Base-by-base conservation (phyloP, 2,329 filamentous ascomycete genomes). In the Colletotrichum cordylinicola region DNA sequence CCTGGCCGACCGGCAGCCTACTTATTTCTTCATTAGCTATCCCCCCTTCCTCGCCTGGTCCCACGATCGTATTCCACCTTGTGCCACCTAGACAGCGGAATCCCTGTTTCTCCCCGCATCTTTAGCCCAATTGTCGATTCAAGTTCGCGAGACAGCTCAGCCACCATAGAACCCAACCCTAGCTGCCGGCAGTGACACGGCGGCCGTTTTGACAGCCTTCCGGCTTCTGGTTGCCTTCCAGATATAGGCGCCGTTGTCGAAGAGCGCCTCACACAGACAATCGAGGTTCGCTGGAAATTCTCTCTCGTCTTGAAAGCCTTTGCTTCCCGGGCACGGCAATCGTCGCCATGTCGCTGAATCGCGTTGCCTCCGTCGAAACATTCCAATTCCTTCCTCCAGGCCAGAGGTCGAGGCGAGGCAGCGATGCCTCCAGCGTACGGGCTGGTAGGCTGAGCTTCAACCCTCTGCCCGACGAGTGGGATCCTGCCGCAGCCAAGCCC, bases 401-500 rank as follows among this genome's bases (percentile, higher is more conserved):
- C 37, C 82, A 81, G 37, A 80, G 82, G 52, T 85, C 86, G 4
- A 82, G 87, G 64, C 84, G 87, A 56, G 85, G 83, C 60, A 87
- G 87, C 13, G 86, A 87, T 78, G 86, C 87, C 35, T 89, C 88
- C n/a, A 82, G 76, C 62, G 77, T 87, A 21, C 86, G 88, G 35
- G 85, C 87, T 13, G 85, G 87, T 65, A 88, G 87, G 74, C 83
- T 91, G 62, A 90, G 84, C 78, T 91, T 91, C 81, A 91, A 90
- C 79, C 89, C 89, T 9, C 81, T 91, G 24, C 89, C 89, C 6
- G 87, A 90, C 70, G 86, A 86, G 73, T 90, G 88, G 86, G 85
- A 90, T 79, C 86, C 88, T 35, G 81, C 84, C 6, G 81, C 83
- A 48, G 79, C 82, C 65, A 83, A 84, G 18, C 79, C 84, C n/a